phyloP scores from a whole-genome alignment of 129 eudicot genomes.

The Saussurea involucrata region DNA sequence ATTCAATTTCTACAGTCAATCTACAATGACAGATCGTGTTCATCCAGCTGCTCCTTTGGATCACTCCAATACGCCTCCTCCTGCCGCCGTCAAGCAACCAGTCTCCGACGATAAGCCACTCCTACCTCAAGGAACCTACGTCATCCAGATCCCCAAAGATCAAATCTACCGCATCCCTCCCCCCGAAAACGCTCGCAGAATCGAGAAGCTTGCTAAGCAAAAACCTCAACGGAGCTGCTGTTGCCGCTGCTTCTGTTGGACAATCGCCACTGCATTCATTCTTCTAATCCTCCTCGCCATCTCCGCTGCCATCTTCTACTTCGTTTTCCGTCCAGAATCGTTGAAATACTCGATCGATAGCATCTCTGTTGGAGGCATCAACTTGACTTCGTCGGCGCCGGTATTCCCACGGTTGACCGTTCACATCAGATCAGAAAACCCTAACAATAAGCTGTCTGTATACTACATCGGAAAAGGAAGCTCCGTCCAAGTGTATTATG shows the following conservation, averaged over 20 bases:
- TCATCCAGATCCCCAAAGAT: slow-evolving; percentile 78
- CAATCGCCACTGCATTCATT: slow-evolving; percentile 34
- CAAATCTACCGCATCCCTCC: slow-evolving; percentile 76
- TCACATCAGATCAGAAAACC: slow-evolving; percentile 44
- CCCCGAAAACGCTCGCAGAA: slow-evolving; percentile 52
- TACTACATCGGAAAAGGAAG: slow-evolving; percentile 47
- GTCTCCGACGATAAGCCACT: slow-evolving; percentile 31
- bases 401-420: slow-evolving; percentile 53
- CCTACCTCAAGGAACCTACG: slow-evolving; percentile 57
- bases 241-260: slow-evolving; percentile 51
- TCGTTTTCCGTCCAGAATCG: slow-evolving; percentile 61
- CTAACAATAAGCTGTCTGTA: slow-evolving; percentile 57
- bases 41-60: slow-evolving; percentile 25
- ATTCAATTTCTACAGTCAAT: neutral
- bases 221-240: slow-evolving; percentile 44
- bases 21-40: slow-evolving; percentile 28
- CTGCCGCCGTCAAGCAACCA: neutral
- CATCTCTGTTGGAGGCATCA: slow-evolving; percentile 43
- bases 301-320: slow-evolving; percentile 49
- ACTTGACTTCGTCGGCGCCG: slow-evolving; percentile 45
- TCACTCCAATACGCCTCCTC: neutral
- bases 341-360: slow-evolving; percentile 47
- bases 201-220: slow-evolving; percentile 22
- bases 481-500: slow-evolving; percentile 41
- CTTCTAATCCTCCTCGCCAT: slow-evolving; percentile 37